Conservation (phyloP, 805 yeast genomes). For the Cyberlindnera japonica region DNA sequence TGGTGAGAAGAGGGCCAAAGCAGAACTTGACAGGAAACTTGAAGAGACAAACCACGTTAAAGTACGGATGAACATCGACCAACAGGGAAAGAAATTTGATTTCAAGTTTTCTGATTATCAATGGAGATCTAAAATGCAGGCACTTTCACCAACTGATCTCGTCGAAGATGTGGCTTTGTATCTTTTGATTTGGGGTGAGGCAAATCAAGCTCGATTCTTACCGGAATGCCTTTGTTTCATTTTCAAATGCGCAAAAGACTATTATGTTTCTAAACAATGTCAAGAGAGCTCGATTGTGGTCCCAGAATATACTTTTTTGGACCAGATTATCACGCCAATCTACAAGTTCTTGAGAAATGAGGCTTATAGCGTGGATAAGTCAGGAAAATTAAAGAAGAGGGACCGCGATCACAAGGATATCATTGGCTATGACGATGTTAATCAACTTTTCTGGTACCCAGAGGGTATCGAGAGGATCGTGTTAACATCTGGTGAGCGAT, state of each 20-base stretch:
- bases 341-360: slow-evolving; percentile 57
- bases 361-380: slow-evolving; percentile 44
- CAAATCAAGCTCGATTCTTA: slow-evolving; percentile 77
- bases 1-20: slow-evolving; percentile 34
- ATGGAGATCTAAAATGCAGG: slow-evolving; percentile 51
- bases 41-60: slow-evolving; percentile 31
- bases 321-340: slow-evolving; percentile 69
- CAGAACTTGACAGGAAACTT: slow-evolving; percentile 38
- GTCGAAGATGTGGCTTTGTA: slow-evolving; percentile 65
- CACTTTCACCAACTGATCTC: slow-evolving; percentile 45
- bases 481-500: slow-evolving; percentile 37
- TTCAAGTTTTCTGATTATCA: slow-evolving; percentile 71
- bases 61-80: slow-evolving; percentile 28
- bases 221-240: slow-evolving; percentile 87
- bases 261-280: slow-evolving; percentile 29
- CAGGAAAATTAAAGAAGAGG: slow-evolving; percentile 40
- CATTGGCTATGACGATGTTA: slow-evolving; percentile 87
- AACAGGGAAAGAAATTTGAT: too few relatives aligned
- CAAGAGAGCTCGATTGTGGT: slow-evolving; percentile 20
- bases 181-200: slow-evolving; percentile 86
- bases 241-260: slow-evolving; percentile 74
- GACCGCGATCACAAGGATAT: slow-evolving; percentile 64
- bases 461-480: slow-evolving; percentile 63
- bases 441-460: slow-evolving; percentile 83
- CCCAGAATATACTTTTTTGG: slow-evolving; percentile 44